Conservation (phyloP, 768 basidiomycete species). For the Mycena amicta region DNA sequence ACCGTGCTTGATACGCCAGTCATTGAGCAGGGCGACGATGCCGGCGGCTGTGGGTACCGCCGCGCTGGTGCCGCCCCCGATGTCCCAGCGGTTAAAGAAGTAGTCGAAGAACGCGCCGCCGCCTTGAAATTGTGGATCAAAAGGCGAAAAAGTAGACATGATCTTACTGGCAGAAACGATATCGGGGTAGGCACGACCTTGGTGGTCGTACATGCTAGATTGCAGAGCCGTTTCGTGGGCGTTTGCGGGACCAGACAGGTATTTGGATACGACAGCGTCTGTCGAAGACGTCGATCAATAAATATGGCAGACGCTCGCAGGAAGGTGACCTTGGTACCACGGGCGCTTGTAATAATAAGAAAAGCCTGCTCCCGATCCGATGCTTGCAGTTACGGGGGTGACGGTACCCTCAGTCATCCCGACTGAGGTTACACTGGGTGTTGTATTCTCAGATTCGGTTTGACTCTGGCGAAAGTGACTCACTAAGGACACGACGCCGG, state of each 20-base stretch:
- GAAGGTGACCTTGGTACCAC: conserved; percentile 33
- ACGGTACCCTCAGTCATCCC: conserved; percentile 5
- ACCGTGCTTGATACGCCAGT: conserved; percentile 35
- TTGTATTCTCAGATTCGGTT: no score
- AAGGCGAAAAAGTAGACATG: conserved; percentile 33
- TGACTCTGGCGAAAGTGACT: no score
- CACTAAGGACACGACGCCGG: conserved; percentile 24
- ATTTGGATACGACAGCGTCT: conserved; percentile 24
- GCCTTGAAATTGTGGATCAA: conserved; percentile 1
- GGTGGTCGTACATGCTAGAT: conserved; percentile 33
- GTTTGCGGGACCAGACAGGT: conserved; percentile 18
- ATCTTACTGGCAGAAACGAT: conserved; percentile 31
- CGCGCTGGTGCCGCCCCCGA: conserved; percentile 42
- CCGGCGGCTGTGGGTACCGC: conserved; percentile 38
- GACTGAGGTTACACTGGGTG: conserved; percentile 16
- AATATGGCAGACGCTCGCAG: no score
- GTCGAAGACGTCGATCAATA: no score
- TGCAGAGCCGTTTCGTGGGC: conserved; percentile 27
- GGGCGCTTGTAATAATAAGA: conserved; percentile 42
- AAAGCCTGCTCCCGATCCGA: conserved; percentile 40
- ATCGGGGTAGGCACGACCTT: conserved; percentile 41
- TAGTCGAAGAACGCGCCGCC: conserved; percentile 36
- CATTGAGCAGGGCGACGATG: conserved; percentile 44
- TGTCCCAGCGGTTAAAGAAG: conserved; percentile 27
- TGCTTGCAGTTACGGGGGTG: not conserved